These are phyloP conservation scores for Clonostachys sp. DNA, from an alignment of 2,329 filamentous ascomycete species.

Conservation along the genomic window DNA sequence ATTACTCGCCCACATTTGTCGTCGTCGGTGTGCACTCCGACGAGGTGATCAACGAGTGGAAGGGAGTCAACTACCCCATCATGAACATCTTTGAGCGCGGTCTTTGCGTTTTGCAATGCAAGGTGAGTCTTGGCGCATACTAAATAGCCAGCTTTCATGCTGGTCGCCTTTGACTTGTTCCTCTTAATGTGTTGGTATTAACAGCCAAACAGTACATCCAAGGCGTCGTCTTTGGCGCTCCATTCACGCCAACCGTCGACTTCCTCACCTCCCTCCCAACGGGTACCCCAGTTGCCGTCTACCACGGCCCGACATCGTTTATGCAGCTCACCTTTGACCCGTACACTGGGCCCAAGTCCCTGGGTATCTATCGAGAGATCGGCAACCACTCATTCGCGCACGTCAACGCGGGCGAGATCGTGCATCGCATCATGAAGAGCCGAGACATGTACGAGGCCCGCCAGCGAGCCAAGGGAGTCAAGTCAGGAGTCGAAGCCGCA, in stretches of 20 bases:
- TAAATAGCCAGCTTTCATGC: no score
- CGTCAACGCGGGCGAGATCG: conserved; percentile 90
- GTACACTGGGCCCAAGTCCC: conserved; percentile 73
- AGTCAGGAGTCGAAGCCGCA: conserved; percentile 70
- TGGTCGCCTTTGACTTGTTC: neutral
- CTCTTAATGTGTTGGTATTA: conserved; percentile 7
- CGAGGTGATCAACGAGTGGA: conserved; percentile 91
- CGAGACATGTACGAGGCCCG: conserved; percentile 85
- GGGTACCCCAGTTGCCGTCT: conserved; percentile 73
- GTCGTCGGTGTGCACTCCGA: conserved; percentile 93
- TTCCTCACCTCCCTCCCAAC: conserved; percentile 75
- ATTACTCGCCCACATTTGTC: conserved; percentile 82
- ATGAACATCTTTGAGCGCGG: conserved; percentile 99
- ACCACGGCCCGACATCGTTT: conserved; percentile 94
- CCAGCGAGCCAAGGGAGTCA: conserved; percentile 85
- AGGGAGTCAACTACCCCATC: conserved; percentile 97
- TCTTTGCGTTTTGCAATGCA: conserved; percentile 91
- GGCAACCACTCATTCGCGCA: conserved; percentile 73
- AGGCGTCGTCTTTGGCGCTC: conserved; percentile 83
- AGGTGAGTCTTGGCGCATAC: conserved; percentile 47
- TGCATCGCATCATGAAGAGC: conserved; percentile 83
- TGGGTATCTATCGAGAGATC: conserved; percentile 82
- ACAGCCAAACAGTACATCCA: conserved; percentile 65
- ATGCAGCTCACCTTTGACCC: conserved; percentile 77
- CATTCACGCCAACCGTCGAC: conserved; percentile 74